Evolutionary conservation across 2,329 filamentous ascomycete genomes (phyloP), one percentile per base, ranked within the genome.

Genomic region (Scedosporium minutisporum): DNA sequence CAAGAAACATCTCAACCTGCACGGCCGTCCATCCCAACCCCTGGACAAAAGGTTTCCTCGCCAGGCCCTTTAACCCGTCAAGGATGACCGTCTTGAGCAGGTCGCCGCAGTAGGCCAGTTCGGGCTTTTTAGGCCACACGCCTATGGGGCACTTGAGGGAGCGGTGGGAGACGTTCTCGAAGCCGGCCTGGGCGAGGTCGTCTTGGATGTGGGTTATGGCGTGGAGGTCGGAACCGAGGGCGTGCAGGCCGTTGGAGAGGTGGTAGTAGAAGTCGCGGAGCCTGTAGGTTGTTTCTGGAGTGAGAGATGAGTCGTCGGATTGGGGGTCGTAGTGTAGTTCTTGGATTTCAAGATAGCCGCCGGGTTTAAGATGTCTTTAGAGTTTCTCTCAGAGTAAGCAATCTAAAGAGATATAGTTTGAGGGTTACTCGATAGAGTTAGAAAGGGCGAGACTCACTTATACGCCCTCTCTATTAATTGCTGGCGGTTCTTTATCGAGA

Each of bases 311-410:
- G 70, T 83, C 80, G 67, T 82, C 80, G 67, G 76, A 77, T 9
- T 71, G 70, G 3, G 76, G 70, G 12, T 66, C 65, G 66, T 76
- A 75, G 48, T 76, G 70, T 48, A 82, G 74, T 48, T 82, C 80
- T 63, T 80, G 77, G 25, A 81, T 67, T 66, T 83, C 80, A 27
- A 82, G 71, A 62, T 77, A 82, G 27, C 79, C 80, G 33, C 80
- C 80, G 1, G 80, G 80, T 64, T 81, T 81, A 7, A 82, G 70
- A 66, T 82, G 79, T 61, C 79, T 81, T 51, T 14, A 16, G 23
- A 18, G 44, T 33, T 25, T 60, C 21, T 16, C 33, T n/a, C 9
- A 12, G 23, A n/a, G 33, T 38, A 38, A 38, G 33, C 4, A 38
- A 38, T 38, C 33, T 38, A 38, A 38, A 38, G 33, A 14, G 33